These are phyloP conservation scores for Fusarium secorum DNA, from an alignment of 2,329 filamentous ascomycete species.

Conservation along the genomic window DNA sequence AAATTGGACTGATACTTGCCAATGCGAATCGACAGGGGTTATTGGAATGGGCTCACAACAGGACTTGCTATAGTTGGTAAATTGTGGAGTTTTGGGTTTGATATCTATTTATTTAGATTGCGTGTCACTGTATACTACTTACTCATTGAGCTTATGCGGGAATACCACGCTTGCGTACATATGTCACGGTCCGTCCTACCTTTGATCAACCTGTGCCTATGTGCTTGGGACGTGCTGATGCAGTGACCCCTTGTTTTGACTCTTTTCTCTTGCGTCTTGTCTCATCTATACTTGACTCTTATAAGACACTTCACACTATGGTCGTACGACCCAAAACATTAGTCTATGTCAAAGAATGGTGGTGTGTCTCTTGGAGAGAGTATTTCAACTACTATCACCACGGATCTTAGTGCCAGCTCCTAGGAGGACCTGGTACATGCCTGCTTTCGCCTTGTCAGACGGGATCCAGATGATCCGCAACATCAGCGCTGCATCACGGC, in stretches of 20 bases:
- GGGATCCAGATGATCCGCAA: neutral
- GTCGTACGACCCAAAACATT: neutral
- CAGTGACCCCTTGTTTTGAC: neutral
- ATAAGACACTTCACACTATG: neutral
- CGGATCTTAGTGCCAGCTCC: no score
- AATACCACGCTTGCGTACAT: slow-evolving; percentile 29
- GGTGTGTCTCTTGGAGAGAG: no score
- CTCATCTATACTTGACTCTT: neutral
- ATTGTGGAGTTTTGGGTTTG: slow-evolving; percentile 41
- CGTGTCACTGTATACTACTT: slow-evolving; percentile 27
- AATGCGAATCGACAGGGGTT: slow-evolving; percentile 1
- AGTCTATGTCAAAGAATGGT: neutral
- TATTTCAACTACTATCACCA: neutral
- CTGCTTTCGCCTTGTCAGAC: no score
- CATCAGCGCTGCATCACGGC: neutral
- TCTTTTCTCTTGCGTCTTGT: neutral
- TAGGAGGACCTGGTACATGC: no score
- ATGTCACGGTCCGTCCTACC: slow-evolving; percentile 7
- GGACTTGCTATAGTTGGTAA: slow-evolving; percentile 11
- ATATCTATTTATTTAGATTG: slow-evolving; percentile 16
- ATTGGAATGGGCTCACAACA: slow-evolving; percentile 11
- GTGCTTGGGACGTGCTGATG: neutral
- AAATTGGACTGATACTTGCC: neutral
- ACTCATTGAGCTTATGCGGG: slow-evolving; percentile 8
- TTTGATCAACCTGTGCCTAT: no score